Conservation (phyloP, 257 asterid genomes). For the Penstemon newberryi region DNA sequence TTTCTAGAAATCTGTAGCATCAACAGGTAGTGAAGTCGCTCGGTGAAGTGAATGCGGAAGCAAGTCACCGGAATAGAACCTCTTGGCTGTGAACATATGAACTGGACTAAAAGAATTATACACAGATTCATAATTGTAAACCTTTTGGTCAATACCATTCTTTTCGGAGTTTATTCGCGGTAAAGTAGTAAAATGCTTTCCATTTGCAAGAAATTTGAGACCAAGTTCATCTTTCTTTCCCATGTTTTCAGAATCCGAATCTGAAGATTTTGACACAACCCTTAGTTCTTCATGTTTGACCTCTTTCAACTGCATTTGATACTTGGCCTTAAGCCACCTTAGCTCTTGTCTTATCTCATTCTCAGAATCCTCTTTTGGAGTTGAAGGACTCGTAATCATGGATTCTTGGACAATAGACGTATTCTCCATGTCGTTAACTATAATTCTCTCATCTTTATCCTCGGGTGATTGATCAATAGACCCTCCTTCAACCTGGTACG, state of each 20-base stretch:
- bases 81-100: slow-evolving; percentile 53
- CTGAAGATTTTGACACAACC: slow-evolving; percentile 30
- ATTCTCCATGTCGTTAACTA: slow-evolving; percentile 11
- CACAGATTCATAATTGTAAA: slow-evolving; percentile 35
- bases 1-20: slow-evolving; percentile 55
- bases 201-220: slow-evolving; percentile 20
- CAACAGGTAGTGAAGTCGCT: slow-evolving; percentile 69
- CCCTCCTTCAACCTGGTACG: slow-evolving; percentile 59
- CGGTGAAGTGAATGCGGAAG: slow-evolving; percentile 55
- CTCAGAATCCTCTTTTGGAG: slow-evolving; percentile 34
- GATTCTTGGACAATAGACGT: slow-evolving; percentile 12
- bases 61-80: slow-evolving; percentile 46
- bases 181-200: slow-evolving; percentile 28
- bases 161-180: slow-evolving; percentile 30
- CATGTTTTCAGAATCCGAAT: slow-evolving; percentile 16
- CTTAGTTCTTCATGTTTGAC: slow-evolving; percentile 46
- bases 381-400: slow-evolving; percentile 28
- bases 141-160: slow-evolving; percentile 29
- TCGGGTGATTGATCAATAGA: slow-evolving; percentile 30
- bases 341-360: slow-evolving; percentile 53
- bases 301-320: slow-evolving; percentile 54
- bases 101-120: slow-evolving; percentile 54
- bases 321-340: slow-evolving; percentile 75
- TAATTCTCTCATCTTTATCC: slow-evolving; percentile 21
- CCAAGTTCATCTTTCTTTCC: slow-evolving; percentile 26